These are phyloP conservation scores for Umbelopsis ramanniana DNA, from an alignment of 192 early-diverging fungal genomes.

Conservation along the genomic window DNA sequence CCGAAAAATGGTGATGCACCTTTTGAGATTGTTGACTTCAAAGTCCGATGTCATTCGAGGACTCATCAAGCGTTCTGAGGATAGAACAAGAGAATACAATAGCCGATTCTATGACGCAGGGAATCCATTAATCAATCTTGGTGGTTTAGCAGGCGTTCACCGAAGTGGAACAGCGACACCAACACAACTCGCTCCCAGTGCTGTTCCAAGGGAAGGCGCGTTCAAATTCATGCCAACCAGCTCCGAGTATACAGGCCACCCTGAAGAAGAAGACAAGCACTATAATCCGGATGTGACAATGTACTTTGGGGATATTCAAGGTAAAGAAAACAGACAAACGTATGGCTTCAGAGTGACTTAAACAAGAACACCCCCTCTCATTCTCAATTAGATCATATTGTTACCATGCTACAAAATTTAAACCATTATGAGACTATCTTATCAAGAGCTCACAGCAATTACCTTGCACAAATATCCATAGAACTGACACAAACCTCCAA, in stretches of 20 bases:
- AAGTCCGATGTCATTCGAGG: conserved; percentile 76
- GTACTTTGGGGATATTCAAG: conserved; percentile 82
- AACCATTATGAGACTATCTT: conserved; percentile 78
- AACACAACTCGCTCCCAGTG: not conserved
- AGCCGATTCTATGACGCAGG: conserved; percentile 11
- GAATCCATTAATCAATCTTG: not conserved
- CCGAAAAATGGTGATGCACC: conserved; percentile 71
- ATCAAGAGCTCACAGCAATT: conserved; percentile 76
- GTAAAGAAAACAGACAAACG: conserved; percentile 20
- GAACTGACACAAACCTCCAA: conserved; percentile 77
- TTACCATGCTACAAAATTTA: conserved; percentile 69
- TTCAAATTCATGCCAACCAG: conserved; percentile 10
- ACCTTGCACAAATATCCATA: conserved; percentile 80
- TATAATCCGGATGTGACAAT: conserved; percentile 65
- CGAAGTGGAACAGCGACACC: conserved; percentile 18
- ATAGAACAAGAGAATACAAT: conserved; percentile 12
- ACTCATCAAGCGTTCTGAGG: conserved; percentile 65
- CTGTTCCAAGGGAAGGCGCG: conserved; percentile 9
- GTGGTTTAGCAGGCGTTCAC: not conserved
- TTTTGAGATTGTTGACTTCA: conserved; percentile 65
- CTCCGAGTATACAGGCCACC: not conserved
- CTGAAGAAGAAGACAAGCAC: conserved; percentile 23
- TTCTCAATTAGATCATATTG: conserved; percentile 62
- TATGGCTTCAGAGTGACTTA: not conserved
- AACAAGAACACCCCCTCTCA: conserved; percentile 21